Conservation (phyloP, 2,329 filamentous ascomycete species). For the Pleomassaria siparia region DNA sequence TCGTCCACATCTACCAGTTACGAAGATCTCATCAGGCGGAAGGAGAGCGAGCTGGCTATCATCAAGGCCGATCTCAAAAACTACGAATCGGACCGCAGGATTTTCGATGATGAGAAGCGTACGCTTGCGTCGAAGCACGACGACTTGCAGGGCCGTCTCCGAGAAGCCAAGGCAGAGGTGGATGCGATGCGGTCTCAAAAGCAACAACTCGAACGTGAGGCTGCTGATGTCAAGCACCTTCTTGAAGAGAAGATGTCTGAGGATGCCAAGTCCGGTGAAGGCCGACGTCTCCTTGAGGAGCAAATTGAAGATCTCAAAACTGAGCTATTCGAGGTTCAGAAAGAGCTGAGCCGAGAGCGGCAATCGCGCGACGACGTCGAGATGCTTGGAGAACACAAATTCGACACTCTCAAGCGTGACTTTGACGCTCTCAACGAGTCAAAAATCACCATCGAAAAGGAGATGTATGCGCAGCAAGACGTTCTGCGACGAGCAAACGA, state of each 20-base stretch:
- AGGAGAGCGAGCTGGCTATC: conserved; percentile 88
- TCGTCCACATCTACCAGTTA: conserved; percentile 93
- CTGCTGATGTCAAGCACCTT: conserved; percentile 80
- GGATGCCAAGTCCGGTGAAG: conserved; percentile 79
- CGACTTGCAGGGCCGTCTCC: conserved; percentile 71
- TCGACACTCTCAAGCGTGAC: conserved; percentile 77
- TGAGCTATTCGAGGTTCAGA: conserved; percentile 80
- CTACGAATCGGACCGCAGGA: conserved; percentile 76
- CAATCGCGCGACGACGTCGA: conserved; percentile 94
- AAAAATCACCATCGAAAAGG: conserved; percentile 97
- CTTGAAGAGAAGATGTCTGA: conserved; percentile 88
- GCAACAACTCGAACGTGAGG: conserved; percentile 81
- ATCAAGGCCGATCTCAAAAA: conserved; percentile 83
- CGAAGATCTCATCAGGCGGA: conserved; percentile 88
- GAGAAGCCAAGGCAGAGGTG: conserved; percentile 83
- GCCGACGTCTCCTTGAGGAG: conserved; percentile 77
- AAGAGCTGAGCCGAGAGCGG: conserved; percentile 84
- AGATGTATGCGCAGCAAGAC: conserved; percentile 94
- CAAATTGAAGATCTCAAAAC: conserved; percentile 87
- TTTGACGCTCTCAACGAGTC: conserved; percentile 85
- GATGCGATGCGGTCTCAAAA: conserved; percentile 85
- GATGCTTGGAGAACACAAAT: conserved; percentile 86
- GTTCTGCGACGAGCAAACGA: conserved; percentile 83
- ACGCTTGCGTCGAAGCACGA: conserved; percentile 75
- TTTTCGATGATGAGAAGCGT: conserved; percentile 77